Evolutionary conservation across 78 protist species (phyloP).

Genomic region (Dictyostelium brefeldianum): DNA sequence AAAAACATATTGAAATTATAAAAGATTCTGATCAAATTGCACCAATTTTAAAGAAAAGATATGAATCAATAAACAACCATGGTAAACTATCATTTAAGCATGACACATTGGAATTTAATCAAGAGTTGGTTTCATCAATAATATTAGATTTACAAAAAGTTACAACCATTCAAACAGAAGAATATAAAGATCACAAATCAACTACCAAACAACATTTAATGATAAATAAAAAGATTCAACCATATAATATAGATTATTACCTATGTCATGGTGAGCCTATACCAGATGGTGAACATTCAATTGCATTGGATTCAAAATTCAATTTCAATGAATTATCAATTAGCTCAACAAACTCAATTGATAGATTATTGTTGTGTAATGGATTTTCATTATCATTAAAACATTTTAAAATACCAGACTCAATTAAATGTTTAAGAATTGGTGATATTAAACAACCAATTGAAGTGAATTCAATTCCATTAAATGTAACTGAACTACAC

Average conservation of each 20-base stretch:
- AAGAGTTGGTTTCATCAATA: not conserved
- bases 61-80: not conserved
- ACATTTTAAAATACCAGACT: not conserved
- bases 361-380: constrained; percentile 1
- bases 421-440: constrained; percentile 11
- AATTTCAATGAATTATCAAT: not conserved
- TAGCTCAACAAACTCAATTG: not conserved
- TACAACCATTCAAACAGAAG: not conserved
- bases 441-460: not conserved
- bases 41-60: not conserved
- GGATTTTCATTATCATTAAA: not conserved
- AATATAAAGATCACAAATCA: not conserved
- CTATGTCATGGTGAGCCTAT: constrained; percentile 38
- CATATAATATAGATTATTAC: constrained; percentile 5
- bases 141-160: not conserved
- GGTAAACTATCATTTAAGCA: not conserved
- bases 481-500: not conserved
- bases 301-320: constrained; percentile 10
- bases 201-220: constrained; percentile 20
- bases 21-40: constrained; percentile 11
- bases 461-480: not conserved
- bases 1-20: constrained; percentile 20
- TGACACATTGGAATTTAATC: not conserved
- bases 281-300: not conserved
- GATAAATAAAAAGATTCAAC: constrained; percentile 8